Conservation (phyloP, 306 rosid species). For the Prunus campanulata region DNA sequence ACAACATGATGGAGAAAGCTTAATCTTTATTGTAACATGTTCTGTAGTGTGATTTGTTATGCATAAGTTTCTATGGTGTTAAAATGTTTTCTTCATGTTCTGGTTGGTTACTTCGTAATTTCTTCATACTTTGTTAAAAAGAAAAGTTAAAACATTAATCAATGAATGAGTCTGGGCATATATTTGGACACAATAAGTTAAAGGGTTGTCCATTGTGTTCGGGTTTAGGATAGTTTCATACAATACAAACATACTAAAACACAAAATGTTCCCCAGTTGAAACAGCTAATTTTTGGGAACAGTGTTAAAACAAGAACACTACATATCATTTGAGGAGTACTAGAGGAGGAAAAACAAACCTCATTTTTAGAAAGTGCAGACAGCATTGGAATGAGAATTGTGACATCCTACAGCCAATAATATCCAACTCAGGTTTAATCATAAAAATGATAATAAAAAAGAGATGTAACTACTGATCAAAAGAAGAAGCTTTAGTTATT, state of each 20-base stretch:
- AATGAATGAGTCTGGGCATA: background rate
- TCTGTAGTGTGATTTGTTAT: too few relatives aligned
- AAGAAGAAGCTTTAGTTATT: conserved; percentile 25
- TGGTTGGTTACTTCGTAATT: background rate
- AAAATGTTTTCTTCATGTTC: background rate
- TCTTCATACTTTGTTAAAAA: background rate
- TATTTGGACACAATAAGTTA: too few relatives aligned
- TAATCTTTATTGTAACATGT: too few relatives aligned
- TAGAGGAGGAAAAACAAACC: conserved; percentile 44
- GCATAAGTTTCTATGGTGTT: background rate
- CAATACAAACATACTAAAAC: background rate
- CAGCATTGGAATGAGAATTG: conserved; percentile 92
- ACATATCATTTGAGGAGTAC: background rate
- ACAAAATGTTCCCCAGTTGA: background rate
- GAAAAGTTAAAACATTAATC: background rate
- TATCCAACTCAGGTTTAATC: conserved; percentile 20
- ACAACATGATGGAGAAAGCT: background rate
- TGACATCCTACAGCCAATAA: conserved; percentile 72
- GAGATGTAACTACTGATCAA: background rate
- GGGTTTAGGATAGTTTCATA: background rate
- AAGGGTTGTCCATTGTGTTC: too few relatives aligned
- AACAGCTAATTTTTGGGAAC: background rate
- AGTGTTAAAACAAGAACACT: background rate
- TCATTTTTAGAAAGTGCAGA: conserved; percentile 84
- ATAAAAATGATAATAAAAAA: conserved; percentile 13